Evolutionary conservation across 768 basidiomycete genomes (phyloP), one percentile per base, ranked within the genome.

Genomic region (Trametes coccinea): DNA sequence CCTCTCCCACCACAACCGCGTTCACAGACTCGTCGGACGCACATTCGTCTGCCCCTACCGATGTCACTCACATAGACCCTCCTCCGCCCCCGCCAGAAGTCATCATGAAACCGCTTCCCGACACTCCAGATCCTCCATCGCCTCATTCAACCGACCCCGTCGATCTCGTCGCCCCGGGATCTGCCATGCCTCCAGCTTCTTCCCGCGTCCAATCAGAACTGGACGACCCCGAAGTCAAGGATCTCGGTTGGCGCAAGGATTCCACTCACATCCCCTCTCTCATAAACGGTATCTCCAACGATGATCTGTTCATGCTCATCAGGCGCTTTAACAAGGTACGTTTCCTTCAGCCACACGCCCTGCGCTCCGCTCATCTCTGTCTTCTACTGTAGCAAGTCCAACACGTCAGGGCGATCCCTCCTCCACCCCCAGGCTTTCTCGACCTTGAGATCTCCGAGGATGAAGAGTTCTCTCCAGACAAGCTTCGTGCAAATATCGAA

Each of bases 381-480:
- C 9, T 9, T 1, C n/a, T 2, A 17, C 14, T 14, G 2, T 53
- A 77, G 77, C 77, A 78, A 73, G 67, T 79, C 13, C 75, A 74
- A 55, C 72, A 76, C 57, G 76, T 78, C 48, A 73, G 75, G 40
- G 71, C 72, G 10, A 66, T 72, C 30, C 67, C 72, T 9, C 58
- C 69, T 27, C 62, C 63, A 4, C 72, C 72, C 8, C 67, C 70
- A 10, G 71, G 72, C 8, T 66, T 70, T 9, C 74, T 80, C 17
- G 79, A 81, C 59, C 72, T 80, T 6, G 75, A 77, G 56, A 69
- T 74, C 8, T 65, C 75, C 2, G 70, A 69, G 8, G 67, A 77
- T 27, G 78, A 78, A 62, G 77, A 78, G 60, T 79, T 79, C 66
- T 72, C 75, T 0, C 74, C 78, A 0, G 79, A 79, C 63, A 80